Evolutionary conservation across 2,329 filamentous ascomycete species (phyloP).

Genomic region (Alternaria incomplexa): DNA sequence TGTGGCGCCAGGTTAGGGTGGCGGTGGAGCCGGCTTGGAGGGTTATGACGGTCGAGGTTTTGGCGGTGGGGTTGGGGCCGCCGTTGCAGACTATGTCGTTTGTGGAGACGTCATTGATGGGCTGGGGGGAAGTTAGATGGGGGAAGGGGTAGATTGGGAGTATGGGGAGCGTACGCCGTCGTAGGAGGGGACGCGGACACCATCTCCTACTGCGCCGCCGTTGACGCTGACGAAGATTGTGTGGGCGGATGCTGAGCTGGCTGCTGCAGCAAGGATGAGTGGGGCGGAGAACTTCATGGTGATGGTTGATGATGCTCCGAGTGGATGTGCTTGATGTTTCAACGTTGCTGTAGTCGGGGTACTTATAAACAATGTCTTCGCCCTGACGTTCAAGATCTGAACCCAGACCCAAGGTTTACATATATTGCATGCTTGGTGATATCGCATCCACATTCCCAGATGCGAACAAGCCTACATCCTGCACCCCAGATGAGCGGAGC

Average conservation of each 20-base stretch:
- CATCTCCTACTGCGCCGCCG: conserved; percentile 56
- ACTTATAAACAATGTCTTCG: conserved; percentile 10
- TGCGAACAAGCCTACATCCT: not conserved
- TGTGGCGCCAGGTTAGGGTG: conserved; percentile 65
- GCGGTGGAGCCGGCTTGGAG: conserved; percentile 57
- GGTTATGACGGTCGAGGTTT: conserved; percentile 44
- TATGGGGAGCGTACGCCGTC: conserved; percentile 32
- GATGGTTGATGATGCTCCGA: not conserved
- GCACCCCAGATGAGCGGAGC: conserved; percentile 9
- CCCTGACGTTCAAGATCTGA: not conserved
- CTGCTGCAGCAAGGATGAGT: conserved; percentile 32
- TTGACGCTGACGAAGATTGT: conserved; percentile 60
- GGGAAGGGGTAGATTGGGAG: not conserved
- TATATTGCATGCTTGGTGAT: conserved; percentile 12
- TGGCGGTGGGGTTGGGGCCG: conserved; percentile 56
- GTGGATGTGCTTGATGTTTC: not conserved
- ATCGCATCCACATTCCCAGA: not conserved
- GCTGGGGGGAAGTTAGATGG: conserved; percentile 30
- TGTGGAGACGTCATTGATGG: conserved; percentile 61
- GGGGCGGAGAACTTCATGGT: conserved; percentile 39
- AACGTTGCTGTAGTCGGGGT: not conserved
- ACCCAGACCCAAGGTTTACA: conserved; percentile 2
- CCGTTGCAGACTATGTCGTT: conserved; percentile 65
- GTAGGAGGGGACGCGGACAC: conserved; percentile 57
- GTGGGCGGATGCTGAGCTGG: conserved; percentile 53